Percentiles rank a stretch among this genome's conserved stretches.
Evolutionary conservation across 805 yeast genomes (phyloP).

Genomic region (Myxozyma kluyveri): DNA sequence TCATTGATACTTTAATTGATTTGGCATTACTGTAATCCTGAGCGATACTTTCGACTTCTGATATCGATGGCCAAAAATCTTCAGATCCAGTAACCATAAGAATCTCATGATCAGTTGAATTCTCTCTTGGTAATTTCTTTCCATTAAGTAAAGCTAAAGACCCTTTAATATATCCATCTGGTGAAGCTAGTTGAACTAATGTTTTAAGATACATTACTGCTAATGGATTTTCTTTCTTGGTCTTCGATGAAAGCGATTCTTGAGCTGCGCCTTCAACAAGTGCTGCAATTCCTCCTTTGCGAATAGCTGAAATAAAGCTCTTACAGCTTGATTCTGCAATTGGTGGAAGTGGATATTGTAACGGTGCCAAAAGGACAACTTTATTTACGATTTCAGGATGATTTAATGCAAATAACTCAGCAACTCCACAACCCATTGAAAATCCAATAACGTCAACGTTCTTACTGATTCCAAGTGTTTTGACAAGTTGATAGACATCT

Average conservation of each 20-base stretch:
- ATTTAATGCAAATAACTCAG: conserved; percentile 6
- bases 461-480: conserved; percentile 1
- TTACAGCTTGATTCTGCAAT: background rate
- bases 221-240: conserved; percentile 8
- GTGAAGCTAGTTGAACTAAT: conserved; percentile 11
- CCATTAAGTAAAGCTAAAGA: conserved; percentile 10
- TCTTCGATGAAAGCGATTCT: conserved; percentile 2
- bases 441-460: conserved; percentile 14
- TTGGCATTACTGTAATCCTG: conserved; percentile 2
- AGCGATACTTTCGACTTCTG: conserved; percentile 4
- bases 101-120: background rate
- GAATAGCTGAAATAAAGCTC: background rate
- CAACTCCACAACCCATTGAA: conserved; percentile 23
- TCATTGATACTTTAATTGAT: conserved; percentile 1
- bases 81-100: conserved; percentile 12
- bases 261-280: conserved; percentile 1
- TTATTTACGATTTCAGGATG: conserved; percentile 13
- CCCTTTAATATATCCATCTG: conserved; percentile 21
- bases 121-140: background rate
- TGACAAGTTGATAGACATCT: conserved; percentile 7
- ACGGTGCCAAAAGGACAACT: conserved; percentile 16
- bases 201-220: conserved; percentile 16
- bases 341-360: conserved; percentile 10
- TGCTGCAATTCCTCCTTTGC: conserved; percentile 5
- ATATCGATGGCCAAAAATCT: conserved; percentile 18